Conservation (phyloP, 371 early-diverging fungal species). For the Coemansia sp. region DNA sequence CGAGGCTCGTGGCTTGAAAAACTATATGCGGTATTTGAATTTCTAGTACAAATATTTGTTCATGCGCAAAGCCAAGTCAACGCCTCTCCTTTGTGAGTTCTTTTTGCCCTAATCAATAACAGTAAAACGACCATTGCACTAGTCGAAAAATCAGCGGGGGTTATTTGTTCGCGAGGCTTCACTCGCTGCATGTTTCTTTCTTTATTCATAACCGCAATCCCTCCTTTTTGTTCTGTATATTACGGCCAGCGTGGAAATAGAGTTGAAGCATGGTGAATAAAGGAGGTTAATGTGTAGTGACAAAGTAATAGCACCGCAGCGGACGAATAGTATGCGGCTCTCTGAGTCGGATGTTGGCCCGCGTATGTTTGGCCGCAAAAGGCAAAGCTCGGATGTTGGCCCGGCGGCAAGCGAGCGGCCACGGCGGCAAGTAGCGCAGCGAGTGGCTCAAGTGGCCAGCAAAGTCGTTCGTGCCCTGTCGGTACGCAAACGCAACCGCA, state of each 20-base stretch:
- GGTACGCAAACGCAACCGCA: background rate
- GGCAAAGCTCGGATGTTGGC: background rate
- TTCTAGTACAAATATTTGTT: too few species aligned
- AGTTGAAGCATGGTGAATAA: background rate
- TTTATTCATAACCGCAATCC: background rate
- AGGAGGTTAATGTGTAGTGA: background rate
- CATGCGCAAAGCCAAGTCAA: too few species aligned
- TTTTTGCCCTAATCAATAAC: too few species aligned
- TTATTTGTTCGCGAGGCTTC: background rate
- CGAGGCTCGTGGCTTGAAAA: too few species aligned
- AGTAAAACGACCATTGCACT: too few species aligned
- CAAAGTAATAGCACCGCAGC: background rate
- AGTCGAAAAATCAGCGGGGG: too few species aligned
- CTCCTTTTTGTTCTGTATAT: background rate
- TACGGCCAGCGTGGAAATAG: background rate
- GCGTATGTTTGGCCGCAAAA: background rate
- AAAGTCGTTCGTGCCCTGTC: background rate
- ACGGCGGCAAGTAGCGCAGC: background rate
- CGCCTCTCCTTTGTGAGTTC: too few species aligned
- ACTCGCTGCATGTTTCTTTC: background rate
- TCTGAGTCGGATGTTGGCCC: background rate
- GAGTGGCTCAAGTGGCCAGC: background rate
- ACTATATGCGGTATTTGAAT: too few species aligned
- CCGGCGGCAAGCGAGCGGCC: background rate
- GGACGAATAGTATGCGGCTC: background rate